These are phyloP conservation scores for Xylogone sp. DNA, from an alignment of 2,329 filamentous ascomycete species.

Conservation along the genomic window DNA sequence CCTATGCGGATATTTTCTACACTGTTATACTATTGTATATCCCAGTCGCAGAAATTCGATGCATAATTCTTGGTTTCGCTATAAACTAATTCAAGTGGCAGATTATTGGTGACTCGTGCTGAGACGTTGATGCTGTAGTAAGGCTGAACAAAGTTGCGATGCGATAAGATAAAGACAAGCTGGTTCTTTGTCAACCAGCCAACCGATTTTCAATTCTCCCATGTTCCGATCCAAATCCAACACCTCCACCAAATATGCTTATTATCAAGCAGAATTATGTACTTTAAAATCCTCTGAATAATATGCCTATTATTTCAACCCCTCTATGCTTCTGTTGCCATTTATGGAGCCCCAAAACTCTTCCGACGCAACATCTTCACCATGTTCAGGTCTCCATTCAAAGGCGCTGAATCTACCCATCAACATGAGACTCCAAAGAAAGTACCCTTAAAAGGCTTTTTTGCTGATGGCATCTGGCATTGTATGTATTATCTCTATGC, in stretches of 20 bases:
- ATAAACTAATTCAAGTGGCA: no score
- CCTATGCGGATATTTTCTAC: no score
- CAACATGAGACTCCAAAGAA: slow-evolving; percentile 12
- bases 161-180: background rate
- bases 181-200: background rate
- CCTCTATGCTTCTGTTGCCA: background rate
- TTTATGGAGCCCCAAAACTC: background rate
- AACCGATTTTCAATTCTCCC: background rate
- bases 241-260: no score
- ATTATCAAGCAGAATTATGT: no score
- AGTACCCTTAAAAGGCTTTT: slow-evolving; percentile 23
- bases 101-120: no score
- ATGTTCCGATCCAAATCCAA: background rate
- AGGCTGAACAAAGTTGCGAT: background rate
- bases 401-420: background rate
- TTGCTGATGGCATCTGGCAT: slow-evolving; percentile 34
- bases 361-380: background rate
- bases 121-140: no score
- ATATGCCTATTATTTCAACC: background rate
- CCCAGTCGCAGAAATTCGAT: no score
- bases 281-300: no score
- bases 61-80: no score
- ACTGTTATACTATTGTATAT: no score
- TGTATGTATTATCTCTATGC: slow-evolving; percentile 22
- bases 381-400: background rate